Base-by-base conservation (phyloP, 2,329 filamentous ascomycete species). In the Aspergillus sp. region DNA sequence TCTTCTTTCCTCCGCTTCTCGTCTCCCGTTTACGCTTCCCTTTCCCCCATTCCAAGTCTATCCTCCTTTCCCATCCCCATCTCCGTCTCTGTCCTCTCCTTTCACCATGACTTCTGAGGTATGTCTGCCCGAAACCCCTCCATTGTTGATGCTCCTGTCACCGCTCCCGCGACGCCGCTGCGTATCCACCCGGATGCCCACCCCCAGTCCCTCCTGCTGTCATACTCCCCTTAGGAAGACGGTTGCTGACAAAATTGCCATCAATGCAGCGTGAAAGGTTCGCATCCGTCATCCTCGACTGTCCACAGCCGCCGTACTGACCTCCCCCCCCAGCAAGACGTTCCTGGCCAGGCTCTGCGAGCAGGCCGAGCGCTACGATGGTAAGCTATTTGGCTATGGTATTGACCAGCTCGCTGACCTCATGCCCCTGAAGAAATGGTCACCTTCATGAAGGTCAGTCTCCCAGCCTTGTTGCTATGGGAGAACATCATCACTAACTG, bases 351-450 rank as follows among this genome's bases (percentile, higher is more conserved):
- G 91, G 74, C 86, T 98, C 65, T 96, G 91, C 77, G 91, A 96
- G 84, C 91, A 98, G 80, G 91, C 91, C 65, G 91, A 96, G 78
- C 89, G 89, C 64, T 98, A 98, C 72, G 89, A 98, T 89, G 91
- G 75, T 78, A 64, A 66, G 36, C 29, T n/a, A 15, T 14, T 19
- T 13, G 13, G 12, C 33, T 24, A 31, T 26, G 24, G 17, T 31
- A 14, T 17, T 40, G 47, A 28, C 44, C 29, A 36, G n/a, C n/a
- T n/a, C 47, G 35, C 47, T 63, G 32, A 50, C 39, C 37, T 35
- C 45, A 44, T 46, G 30, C 26, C 32, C 44, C 40, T 47, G 8
- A 37, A 80, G 76, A 96, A 73, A 96, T 96, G 89, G 89, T 96
- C 56, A 86, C 80, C 63, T 95, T 89, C 75, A 96, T 96, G 91